Base-by-base conservation (phyloP, 2,329 filamentous ascomycete species). In the Lasiodiplodia sp. region DNA sequence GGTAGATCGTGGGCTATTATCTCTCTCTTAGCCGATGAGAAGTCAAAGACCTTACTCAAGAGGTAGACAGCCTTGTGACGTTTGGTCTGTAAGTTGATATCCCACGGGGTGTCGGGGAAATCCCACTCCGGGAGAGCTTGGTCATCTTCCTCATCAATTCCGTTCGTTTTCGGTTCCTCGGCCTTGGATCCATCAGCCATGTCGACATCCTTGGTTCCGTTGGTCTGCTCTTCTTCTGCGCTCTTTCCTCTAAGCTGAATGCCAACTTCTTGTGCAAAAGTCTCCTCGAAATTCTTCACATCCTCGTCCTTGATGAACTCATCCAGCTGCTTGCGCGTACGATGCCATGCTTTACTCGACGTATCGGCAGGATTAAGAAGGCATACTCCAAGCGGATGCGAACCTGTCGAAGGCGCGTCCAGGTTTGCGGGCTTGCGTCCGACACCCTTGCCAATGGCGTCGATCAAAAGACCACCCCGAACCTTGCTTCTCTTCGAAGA, bases 371-470 rank as follows among this genome's bases (percentile, higher is more conserved):
- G 58, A 7, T 68, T 68, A 18, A 68, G 31, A 6, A 68, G 40
- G 67, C 67, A 68, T 11, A 69, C 49, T 40, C 64, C 55, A 8
- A 69, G 49, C 2, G 66, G 60, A 28, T 64, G 40, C 1, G 21
- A 68, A 51, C 31, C 38, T 14, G 7, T 49, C 16, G 18, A 7
- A 16, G 68, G 58, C 11, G 58, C 49, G 14, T 69, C 64, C 21
- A 58, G 25, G 4, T 31, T 66, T 28, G 34, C 38, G 21, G 68
- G 21, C 37, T 66, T 66, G 49, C 47, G 68, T 18, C 63, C 69
- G 63, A 87, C 81, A 2, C 90, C 91, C 69, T 90, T 90, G 1
- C 91, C 90, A 66, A 94, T 87, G 0, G 91, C 91, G 75, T 94
- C 91, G 40, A 92, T 90, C 31, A 94, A 81, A 8, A 92, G 82